phyloP scores from a whole-genome alignment of 441 rosid genomes.

The Caryocar brasiliense region DNA sequence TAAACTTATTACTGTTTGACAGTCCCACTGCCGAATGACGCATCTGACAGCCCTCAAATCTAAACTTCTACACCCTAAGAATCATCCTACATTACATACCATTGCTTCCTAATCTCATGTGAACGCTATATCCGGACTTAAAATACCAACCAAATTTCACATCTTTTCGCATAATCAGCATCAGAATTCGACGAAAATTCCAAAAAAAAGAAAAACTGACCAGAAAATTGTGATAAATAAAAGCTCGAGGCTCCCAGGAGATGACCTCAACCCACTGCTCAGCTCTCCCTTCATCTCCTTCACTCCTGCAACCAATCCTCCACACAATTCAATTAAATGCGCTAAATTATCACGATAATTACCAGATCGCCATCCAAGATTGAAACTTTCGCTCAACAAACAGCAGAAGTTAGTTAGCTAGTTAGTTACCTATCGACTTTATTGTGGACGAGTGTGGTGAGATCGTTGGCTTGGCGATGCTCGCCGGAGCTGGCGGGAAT shows the following conservation, averaged over 20 bases:
- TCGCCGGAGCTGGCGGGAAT: slow-evolving; percentile 43
- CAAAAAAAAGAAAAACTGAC: slow-evolving; percentile 21
- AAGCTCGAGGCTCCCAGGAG: slow-evolving; percentile 90
- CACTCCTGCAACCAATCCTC: slow-evolving; percentile 18
- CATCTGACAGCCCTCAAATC: no score
- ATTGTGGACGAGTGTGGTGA: slow-evolving; percentile 49
- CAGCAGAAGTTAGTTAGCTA: no score
- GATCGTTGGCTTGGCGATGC: slow-evolving; percentile 50
- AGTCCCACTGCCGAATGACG: no score
- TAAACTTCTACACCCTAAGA: no score
- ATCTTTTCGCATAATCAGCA: background rate
- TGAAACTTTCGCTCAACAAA: no score
- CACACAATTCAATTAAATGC: slow-evolving; percentile 1
- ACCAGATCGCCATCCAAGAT: slow-evolving; percentile 14
- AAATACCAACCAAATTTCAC: no score
- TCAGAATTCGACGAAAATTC: background rate
- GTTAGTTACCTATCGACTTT: slow-evolving; percentile 28
- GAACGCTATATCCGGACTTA: no score
- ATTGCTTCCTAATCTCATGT: no score
- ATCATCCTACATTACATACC: no score
- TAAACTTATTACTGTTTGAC: no score
- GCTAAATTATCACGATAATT: no score
- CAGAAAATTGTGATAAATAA: slow-evolving; percentile 72
- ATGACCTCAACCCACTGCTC: slow-evolving; percentile 75
- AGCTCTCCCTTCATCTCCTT: slow-evolving; percentile 33